Conservation (phyloP, 2,329 filamentous ascomycete genomes). For the Ceratocystis huliohia region DNA sequence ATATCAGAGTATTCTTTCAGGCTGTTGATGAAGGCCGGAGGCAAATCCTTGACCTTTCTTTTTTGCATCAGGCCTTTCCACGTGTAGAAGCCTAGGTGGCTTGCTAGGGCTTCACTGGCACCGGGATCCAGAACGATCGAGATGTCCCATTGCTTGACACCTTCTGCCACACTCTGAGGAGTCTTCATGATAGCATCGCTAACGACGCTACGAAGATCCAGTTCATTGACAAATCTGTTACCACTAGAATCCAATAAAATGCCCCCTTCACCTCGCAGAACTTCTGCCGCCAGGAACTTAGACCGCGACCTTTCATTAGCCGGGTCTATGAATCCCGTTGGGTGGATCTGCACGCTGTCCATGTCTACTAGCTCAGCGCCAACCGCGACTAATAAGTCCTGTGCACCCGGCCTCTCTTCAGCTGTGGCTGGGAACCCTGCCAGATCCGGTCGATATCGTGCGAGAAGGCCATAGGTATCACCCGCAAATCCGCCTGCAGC, state of each 20-base stretch:
- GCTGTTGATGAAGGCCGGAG: conserved; percentile 29
- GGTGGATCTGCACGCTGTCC: conserved; percentile 50
- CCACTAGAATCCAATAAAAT: conserved; percentile 38
- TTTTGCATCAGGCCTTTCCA: conserved; percentile 50
- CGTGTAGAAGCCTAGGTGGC: conserved; percentile 50
- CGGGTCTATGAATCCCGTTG: conserved; percentile 50
- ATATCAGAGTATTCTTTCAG: conserved; percentile 39
- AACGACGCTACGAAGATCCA: conserved; percentile 46
- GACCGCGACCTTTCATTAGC: conserved; percentile 33
- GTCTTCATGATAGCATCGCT: conserved; percentile 39
- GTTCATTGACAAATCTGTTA: conserved; percentile 48
- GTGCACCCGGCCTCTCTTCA: conserved; percentile 43
- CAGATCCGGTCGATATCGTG: conserved; percentile 45
- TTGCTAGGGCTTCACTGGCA: conserved; percentile 37
- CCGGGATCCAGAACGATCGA: conserved; percentile 48
- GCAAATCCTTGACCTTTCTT: conserved; percentile 40
- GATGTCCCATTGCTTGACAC: conserved; percentile 44
- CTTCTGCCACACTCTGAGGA: conserved; percentile 20
- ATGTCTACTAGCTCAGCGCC: conserved; percentile 38
- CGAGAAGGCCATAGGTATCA: conserved; percentile 44
- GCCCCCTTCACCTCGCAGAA: conserved; percentile 50
- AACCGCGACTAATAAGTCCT: conserved; percentile 32
- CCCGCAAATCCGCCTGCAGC: conserved; percentile 51
- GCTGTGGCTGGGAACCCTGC: conserved; percentile 50
- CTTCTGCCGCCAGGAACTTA: conserved; percentile 53